A percentile compares a stretch with the other conserved stretches of the same genome.
Evolutionary conservation across 305 asterid genomes (phyloP).

Genomic region (Fraxinus sp.): DNA sequence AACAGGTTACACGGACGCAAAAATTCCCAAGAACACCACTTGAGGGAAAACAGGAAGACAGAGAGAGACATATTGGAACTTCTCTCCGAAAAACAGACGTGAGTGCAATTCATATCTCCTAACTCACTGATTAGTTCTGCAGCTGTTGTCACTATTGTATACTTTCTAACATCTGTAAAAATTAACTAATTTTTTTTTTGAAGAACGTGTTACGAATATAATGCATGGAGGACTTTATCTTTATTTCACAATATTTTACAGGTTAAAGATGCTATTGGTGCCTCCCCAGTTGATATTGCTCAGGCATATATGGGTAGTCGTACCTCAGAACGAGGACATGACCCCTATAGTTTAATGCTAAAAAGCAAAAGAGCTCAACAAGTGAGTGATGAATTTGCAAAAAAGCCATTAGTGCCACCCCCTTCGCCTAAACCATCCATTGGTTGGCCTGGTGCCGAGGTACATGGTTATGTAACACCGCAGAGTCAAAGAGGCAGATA

Average conservation of each 20-base stretch:
- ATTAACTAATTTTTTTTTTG: not conserved
- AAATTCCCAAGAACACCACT: not conserved
- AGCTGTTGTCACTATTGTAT: not conserved
- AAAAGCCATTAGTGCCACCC: slow-evolving; percentile 47
- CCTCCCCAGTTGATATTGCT: slow-evolving; percentile 91
- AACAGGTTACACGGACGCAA: not conserved
- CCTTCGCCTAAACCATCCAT: slow-evolving; percentile 60
- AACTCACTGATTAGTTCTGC: not conserved
- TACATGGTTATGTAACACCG: slow-evolving; percentile 60
- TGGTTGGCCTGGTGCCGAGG: slow-evolving; percentile 81
- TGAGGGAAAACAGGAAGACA: not conserved
- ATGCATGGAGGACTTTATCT: not conserved
- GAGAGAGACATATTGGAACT: not conserved
- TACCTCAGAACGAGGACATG: slow-evolving; percentile 49
- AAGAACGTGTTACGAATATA: not conserved
- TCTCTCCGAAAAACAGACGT: not conserved
- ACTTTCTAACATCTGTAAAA: not conserved
- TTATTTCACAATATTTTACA: slow-evolving; percentile 38
- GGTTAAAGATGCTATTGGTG: slow-evolving; percentile 68
- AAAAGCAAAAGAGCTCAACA: slow-evolving; percentile 39
- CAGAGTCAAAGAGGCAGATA: slow-evolving; percentile 56
- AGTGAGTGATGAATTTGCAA: slow-evolving; percentile 35
- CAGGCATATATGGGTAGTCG: slow-evolving; percentile 90
- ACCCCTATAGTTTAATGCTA: slow-evolving; percentile 31
- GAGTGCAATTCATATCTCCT: not conserved